A percentile compares a stretch with the other conserved stretches of the same genome.
These are phyloP conservation scores for Penicillium coprophilum DNA, from an alignment of 495 filamentous ascomycete species.

Conservation along the genomic window DNA sequence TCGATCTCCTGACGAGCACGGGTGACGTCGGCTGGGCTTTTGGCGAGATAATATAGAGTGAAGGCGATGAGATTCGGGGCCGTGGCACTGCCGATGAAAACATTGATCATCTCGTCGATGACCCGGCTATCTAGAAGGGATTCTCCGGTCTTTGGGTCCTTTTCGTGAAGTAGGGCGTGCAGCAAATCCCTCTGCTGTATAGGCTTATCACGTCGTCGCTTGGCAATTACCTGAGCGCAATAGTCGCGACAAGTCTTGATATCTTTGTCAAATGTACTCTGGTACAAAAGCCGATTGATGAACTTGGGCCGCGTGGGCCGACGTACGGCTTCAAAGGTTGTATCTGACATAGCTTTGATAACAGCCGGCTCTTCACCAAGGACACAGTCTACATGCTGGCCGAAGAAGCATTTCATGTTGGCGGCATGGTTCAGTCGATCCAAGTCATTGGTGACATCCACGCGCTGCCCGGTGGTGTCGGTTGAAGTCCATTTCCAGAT, in stretches of 20 bases:
- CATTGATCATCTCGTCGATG: constrained; percentile 63
- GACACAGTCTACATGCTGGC: constrained; percentile 36
- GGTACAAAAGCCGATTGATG: constrained; percentile 41
- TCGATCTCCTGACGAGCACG: constrained; percentile 47
- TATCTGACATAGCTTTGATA: constrained; percentile 40
- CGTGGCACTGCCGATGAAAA: constrained; percentile 49
- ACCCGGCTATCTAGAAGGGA: constrained; percentile 60
- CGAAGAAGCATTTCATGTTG: constrained; percentile 62
- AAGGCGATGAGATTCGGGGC: constrained; percentile 46
- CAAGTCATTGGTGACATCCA: constrained; percentile 66
- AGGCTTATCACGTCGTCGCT: constrained; percentile 53
- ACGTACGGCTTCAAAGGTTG: constrained; percentile 46
- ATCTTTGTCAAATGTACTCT: constrained; percentile 53
- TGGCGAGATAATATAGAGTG: constrained; percentile 46
- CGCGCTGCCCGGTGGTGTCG: constrained; percentile 50
- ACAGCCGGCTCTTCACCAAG: constrained; percentile 29
- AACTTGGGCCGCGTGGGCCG: constrained; percentile 41
- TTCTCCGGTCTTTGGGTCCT: constrained; percentile 64
- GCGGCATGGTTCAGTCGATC: constrained; percentile 70
- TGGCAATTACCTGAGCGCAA: constrained; percentile 57
- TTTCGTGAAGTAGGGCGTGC: constrained; percentile 64
- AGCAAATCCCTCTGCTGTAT: constrained; percentile 61
- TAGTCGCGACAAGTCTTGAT: constrained; percentile 58
- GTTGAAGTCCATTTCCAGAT: constrained; percentile 62
- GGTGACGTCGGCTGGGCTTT: constrained; percentile 35